Base-by-base conservation (phyloP, 495 filamentous ascomycete genomes). In the Trichocladium uniseriatum region DNA sequence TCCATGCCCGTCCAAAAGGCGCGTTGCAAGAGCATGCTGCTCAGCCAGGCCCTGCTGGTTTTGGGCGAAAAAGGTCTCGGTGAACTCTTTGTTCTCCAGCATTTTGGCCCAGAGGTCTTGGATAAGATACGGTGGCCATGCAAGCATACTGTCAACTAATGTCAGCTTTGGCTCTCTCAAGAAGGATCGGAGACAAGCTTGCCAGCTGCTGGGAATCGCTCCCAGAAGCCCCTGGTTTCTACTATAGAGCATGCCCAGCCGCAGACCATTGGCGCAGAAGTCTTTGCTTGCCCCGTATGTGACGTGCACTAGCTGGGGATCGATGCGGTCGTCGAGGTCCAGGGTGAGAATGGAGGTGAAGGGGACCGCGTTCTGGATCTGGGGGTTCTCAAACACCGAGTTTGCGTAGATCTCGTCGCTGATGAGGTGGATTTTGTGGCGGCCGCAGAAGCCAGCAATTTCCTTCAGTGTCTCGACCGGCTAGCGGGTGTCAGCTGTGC, bases 251-350 rank as follows among this genome's bases (percentile, higher is more conserved):
- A 52, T 48, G 16, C 69, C 72, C 6, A 74, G 14, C 3, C 73
- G 57, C 9, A 75, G 34, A 1, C 73, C 73, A 37, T 63, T 64
- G 20, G 60, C 59, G 16, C 61, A 69, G 37, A 74, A 69, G 55
- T 75, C 66, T 45, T 75, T 76, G 50, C 54, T 61, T 38, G 66
- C 60, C 8, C 72, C 72, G 44, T 64, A 75, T 3, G 68, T 22
- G 5, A 70, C 55, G 52, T 76, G 71, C n/a, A 76, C 49, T 0
- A 54, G 52, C 19, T 49, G n/a, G 1, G 53, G 36, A 41, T 68
- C 64, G 38, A 75, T 71, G 34, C 59, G 34, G 31, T 43, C 43
- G 28, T 18, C 24, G 18, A 54, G 52, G 37, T 69, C 59, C 31
- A 72, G 49, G 5, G 65, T 51, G 2, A 72, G 60, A 4, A 62